Base-by-base conservation (phyloP, 306 rosid genomes). In the Acacia melanoxylon region DNA sequence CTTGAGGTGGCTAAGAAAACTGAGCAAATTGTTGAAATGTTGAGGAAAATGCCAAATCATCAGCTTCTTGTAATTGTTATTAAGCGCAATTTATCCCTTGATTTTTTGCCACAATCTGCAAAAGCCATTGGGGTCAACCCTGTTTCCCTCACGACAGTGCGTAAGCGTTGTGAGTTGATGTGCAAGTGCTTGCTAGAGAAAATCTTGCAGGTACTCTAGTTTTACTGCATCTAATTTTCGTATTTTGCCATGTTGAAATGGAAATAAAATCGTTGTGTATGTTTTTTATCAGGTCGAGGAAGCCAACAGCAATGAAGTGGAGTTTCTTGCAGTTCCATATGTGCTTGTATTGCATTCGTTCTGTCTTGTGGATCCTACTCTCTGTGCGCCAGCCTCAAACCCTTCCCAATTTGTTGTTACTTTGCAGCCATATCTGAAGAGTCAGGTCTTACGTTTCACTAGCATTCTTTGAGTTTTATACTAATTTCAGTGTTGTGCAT, bases 361-460 rank as follows among this genome's bases (percentile, higher is more conserved):
- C 89, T 95, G 98, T 81, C 90, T 87, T 86, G 99, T 95, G 80
- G 98, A 95, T 78, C 97, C 99, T 42, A 87, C 90, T 41, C 93
- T 95, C 29, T 95, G 98, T 87, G 96, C 98, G 27, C 99, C 99
- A 0, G 85, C 91, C 71, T 95, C 99, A 24, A 91, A 95, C 83
- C 97, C 97, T 56, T 93, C 99, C 27, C 98, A 93, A 75, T 93
- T 93, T 90, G 97, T 93, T 84, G 96, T 95, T 86, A 95, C 99
- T 73, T 92, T 95, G 88, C 98, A 93, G 88, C 97, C 98, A 80
- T 95, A 95, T 83, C 91, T 95, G 65, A 95, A 92, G 89, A 93
- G 90, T 82, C 99, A 93, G 98, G 99, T 93, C 80, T 83, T 72
- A 72, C 59, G 4, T 25, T 72, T 68, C 70, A 63, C 69, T 76